Conservation (phyloP, 192 early-diverging fungal genomes). For the Irineochytrium annulatum region DNA sequence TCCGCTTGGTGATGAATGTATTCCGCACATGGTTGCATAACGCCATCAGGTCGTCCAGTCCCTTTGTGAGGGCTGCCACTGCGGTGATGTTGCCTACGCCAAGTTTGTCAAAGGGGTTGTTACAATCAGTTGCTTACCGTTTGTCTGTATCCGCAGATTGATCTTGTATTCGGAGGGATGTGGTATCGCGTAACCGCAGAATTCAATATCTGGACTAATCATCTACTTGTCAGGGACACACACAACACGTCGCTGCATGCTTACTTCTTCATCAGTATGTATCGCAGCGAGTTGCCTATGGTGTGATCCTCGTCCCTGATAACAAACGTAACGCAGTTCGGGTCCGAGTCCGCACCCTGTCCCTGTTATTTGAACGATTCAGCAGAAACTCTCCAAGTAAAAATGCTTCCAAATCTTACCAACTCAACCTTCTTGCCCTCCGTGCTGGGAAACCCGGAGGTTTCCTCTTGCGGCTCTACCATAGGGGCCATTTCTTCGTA, state of each 20-base stretch:
- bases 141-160: constrained; percentile 91
- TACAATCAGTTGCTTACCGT: constrained; percentile 38
- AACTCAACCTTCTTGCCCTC: constrained; percentile 40
- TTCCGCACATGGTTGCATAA: constrained; percentile 65
- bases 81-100: constrained; percentile 66
- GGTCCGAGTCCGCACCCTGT: constrained; percentile 41
- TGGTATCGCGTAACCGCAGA: constrained; percentile 95
- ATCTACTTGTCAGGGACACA: neutral
- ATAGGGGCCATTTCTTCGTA: no score
- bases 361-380: constrained; percentile 1
- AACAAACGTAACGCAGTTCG: constrained; percentile 77
- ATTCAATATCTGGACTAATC: constrained; percentile 74
- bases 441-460: constrained; percentile 30
- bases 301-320: constrained; percentile 96
- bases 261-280: constrained; percentile 93
- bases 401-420: constrained; percentile 14
- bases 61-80: constrained; percentile 79
- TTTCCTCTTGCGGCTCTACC: constrained; percentile 39
- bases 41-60: constrained; percentile 75
- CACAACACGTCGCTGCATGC: constrained; percentile 7
- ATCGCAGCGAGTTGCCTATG: constrained; percentile 88
- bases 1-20: no score
- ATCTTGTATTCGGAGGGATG: constrained; percentile 93
- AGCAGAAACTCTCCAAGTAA: neutral
- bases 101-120: neutral